Base-by-base conservation (phyloP, 2,329 filamentous ascomycete genomes). In the Aspergillus puulaauensis region DNA sequence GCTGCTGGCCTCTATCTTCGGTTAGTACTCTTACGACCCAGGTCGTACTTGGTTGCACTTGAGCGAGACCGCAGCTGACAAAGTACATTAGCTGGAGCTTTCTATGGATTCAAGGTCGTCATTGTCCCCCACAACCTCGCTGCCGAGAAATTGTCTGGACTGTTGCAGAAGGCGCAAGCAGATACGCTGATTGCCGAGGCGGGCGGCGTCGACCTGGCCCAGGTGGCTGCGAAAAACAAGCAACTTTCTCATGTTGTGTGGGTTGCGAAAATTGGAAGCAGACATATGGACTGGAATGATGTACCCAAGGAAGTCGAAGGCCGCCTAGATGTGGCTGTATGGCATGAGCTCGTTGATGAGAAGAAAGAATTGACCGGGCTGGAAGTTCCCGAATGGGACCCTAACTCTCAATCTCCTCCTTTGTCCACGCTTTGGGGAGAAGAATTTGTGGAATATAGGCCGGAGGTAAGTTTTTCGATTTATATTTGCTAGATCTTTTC, bases 231-330 rank as follows among this genome's bases (percentile, higher is more conserved):
- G 67, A 82, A 80, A 53, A 91, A 90, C 67, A 82, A 87, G 5
- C 82, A 83, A 39, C 82, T 99, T 46, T 87, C 87, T 60, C 86
- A 92, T 65, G 82, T 96, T 33, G 84, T 97, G 66, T 98, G 93
- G 91, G 93, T 97, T 12, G 91, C 96, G 5, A 93, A 97, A 67
- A 85, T 91, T 69, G 91, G 91, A 43, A 97, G 88, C 78, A 86
- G 86, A 66, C 93, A 98, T 71, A 89, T 99, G 83, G 93, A 96
- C 75, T 99, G 93, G 93, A 93, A 91, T 66, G 90, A 93, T 70
- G 85, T 93, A 2, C 92, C 93, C 11, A 84, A 89, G 68, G 89
- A 90, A 52, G 87, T 88, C 56, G 88, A 88, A 15, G 85, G 88
- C 57, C 86, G 83, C 61, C 81, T 96, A 60, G 90, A 90, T 56